Evolutionary conservation across 2,329 filamentous ascomycete species (phyloP), one percentile per base, ranked within the genome.

Genomic region (Plenodomus biglobosus): DNA sequence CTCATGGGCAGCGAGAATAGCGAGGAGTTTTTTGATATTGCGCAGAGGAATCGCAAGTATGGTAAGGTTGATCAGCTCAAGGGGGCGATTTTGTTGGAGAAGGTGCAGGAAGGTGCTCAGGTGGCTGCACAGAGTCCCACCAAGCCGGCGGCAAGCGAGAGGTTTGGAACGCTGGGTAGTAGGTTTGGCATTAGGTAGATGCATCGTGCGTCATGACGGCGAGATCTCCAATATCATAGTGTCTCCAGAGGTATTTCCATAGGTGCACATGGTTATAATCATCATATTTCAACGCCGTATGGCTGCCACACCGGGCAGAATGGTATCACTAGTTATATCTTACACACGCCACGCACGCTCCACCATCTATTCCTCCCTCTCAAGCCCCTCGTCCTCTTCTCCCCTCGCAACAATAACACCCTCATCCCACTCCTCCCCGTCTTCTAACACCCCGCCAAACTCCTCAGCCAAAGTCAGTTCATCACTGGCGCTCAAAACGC

Each of bases 11-110:
- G 81, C 1, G 90, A 95, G 35, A 95, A 95, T 62, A 84, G 90
- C n/a, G 92, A 97, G 57, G 92, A 97, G 71, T 99, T 96, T 72
- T 99, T 94, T 70, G 94, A 99, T 67, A 87, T 94, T 41, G 88
- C 87, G 4, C 88, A 87, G 13, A 80, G 91, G 43, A 96, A 96
- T 74, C 92, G 88, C 75, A 95, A 96, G 69, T 99, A 96, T 68
- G 88, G 91, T 15, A 86, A 90, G 44, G 95, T 99, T 27, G 90
- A 97, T 73, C 88, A 90, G 43, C 79, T 95, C 69, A 95, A 95
- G 68, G 94, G 92, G 0, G 90, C 92, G 0, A 78, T 90, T 35
- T 70, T 99, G 53, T 73, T 99, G n/a, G 92, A 97, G 75, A 99
- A 99, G 62, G 66, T 68, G 15, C 53, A 63, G 30, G 66, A 71